A percentile compares a stretch with the other conserved stretches of the same genome.
These are phyloP conservation scores for Boletellus sp. DNA, from an alignment of 1,284 basidiomycete species.

Conservation along the genomic window DNA sequence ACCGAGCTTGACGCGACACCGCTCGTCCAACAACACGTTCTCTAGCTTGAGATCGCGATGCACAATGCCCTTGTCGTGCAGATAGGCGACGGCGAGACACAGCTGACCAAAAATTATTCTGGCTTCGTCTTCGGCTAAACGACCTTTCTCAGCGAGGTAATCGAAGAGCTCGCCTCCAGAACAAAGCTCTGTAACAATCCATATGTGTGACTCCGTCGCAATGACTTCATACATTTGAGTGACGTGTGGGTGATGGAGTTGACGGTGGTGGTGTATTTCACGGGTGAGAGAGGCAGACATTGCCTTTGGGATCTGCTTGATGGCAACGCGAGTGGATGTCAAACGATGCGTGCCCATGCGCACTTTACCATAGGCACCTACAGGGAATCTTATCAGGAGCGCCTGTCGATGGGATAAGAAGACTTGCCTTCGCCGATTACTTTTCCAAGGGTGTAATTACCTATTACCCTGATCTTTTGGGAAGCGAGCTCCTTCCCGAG, in stretches of 20 bases:
- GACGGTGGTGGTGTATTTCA: conserved; percentile 97
- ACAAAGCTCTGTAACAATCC: conserved; percentile 97
- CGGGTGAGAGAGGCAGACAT: conserved; percentile 88
- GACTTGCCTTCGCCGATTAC: conserved; percentile 91
- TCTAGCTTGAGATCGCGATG: conserved; percentile 96
- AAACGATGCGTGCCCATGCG: conserved; percentile 90
- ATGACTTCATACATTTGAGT: conserved; percentile 97
- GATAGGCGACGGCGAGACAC: conserved; percentile 91
- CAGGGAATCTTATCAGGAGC: conserved; percentile 29
- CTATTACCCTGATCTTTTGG: conserved; percentile 84
- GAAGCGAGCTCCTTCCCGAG: conserved; percentile 92
- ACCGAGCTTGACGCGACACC: conserved; percentile 84
- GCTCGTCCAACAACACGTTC: conserved; percentile 89
- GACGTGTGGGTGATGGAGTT: conserved; percentile 92
- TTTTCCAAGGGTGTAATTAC: conserved; percentile 93
- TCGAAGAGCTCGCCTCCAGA: conserved; percentile 96
- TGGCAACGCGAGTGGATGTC: conserved; percentile 85
- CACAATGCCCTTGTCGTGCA: conserved; percentile 88
- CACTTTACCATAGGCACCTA: conserved; percentile 91
- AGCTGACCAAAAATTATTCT: conserved; percentile 88
- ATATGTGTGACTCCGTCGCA: conserved; percentile 92
- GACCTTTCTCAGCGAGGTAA: conserved; percentile 93
- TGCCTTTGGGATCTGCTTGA: conserved; percentile 96
- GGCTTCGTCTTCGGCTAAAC: conserved; percentile 80
- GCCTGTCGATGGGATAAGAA: conserved; percentile 14